Conservation (phyloP, 306 rosid genomes). For the Vigna mungo region DNA sequence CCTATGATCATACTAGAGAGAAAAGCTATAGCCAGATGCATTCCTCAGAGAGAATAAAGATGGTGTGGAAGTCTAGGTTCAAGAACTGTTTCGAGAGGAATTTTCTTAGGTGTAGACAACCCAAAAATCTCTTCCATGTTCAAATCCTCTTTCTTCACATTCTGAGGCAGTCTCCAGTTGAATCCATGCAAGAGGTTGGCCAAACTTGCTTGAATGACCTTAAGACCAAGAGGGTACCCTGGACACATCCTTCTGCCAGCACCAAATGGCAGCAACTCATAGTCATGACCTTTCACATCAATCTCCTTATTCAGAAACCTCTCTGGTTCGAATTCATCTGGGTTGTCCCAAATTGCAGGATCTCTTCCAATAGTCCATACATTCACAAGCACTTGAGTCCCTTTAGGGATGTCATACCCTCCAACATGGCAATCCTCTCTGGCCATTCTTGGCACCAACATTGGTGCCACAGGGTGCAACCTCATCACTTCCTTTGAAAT, state of each 20-base stretch:
- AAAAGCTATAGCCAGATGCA: neutral
- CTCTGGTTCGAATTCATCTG: slow-evolving; percentile 67
- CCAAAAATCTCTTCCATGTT: slow-evolving; percentile 81
- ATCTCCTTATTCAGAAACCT: slow-evolving; percentile 64
- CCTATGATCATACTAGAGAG: neutral
- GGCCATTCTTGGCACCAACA: slow-evolving; percentile 69
- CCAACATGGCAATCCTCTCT: slow-evolving; percentile 55
- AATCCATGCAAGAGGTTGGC: slow-evolving; percentile 89
- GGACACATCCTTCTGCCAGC: slow-evolving; percentile 94
- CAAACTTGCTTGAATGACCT: slow-evolving; percentile 77
- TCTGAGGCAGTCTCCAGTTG: slow-evolving; percentile 63
- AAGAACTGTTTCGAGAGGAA: slow-evolving; percentile 51
- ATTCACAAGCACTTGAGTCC: slow-evolving; percentile 59
- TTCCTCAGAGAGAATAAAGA: slow-evolving; percentile 50
- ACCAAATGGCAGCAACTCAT: slow-evolving; percentile 82
- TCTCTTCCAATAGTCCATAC: slow-evolving; percentile 77
- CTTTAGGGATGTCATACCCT: slow-evolving; percentile 79
- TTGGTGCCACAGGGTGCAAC: slow-evolving; percentile 85
- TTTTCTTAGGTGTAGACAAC: slow-evolving; percentile 66
- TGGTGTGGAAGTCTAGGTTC: slow-evolving; percentile 73
- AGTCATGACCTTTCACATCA: slow-evolving; percentile 78
- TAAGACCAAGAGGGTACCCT: slow-evolving; percentile 76
- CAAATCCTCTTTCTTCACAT: slow-evolving; percentile 58
- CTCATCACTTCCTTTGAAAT: slow-evolving; percentile 79
- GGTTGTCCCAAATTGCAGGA: slow-evolving; percentile 71